Base-by-base conservation (phyloP, 2,329 filamentous ascomycete genomes). In the Rhinocladiella similis region DNA sequence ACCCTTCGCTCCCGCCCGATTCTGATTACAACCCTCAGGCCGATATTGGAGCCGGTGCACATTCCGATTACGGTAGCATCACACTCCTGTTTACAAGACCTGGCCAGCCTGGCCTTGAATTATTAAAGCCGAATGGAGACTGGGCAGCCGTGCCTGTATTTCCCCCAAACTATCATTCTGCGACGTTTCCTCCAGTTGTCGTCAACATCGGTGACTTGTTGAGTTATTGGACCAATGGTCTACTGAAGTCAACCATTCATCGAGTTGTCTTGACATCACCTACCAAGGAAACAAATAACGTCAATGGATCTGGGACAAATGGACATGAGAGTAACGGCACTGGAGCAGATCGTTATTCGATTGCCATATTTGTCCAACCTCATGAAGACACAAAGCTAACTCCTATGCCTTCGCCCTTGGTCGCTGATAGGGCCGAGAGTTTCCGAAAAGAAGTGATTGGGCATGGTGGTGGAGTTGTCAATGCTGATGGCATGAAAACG, bases 241-340 rank as follows among this genome's bases (percentile, higher is more conserved):
- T 97, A 47, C 80, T 97, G 61, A 88, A 91, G 65, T 91, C 87
- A 64, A 97, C 93, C 0, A 84, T 97, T 6, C 94, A 97, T 70
- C 80, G 93, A 7, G 93, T 97, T 27, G 84, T 93, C 0, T 93
- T 96, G 62, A 79, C 60, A 81, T 1, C 65, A 70, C 73, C 73
- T 1, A 75, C 46, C 18, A 18, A 29, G 33, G 25, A 20, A 19
- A 16, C 33, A 16, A 13, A 33, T 27, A 9, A 5, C 16, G 45
- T 27, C 12, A 33, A 47, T 36, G 27, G 19, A 25, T 16, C 18
- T 19, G 16, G 9, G 2, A 35, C 27, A 27, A 50, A 50, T 7
- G 18, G 20, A 7, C 16, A 50, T 10, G 12, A 6, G 18, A 36
- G 20, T 36, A 47, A 22, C 29, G 41, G 25, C 7, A 22, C 41